Conservation (phyloP, 306 rosid species). For the Acacia crassicarpa region DNA sequence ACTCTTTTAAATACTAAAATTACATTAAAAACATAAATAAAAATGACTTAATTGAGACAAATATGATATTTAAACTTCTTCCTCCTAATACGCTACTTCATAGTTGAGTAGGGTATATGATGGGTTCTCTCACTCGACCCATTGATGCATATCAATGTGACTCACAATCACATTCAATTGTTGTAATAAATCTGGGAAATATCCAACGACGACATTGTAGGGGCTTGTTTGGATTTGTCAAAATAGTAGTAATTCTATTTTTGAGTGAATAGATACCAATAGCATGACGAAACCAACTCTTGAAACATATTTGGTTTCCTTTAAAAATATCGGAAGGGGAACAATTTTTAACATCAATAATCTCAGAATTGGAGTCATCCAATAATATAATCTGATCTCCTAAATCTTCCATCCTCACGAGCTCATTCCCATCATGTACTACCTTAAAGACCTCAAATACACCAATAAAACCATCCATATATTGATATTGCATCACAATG, state of each 20-base stretch:
- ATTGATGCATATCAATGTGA: too few species aligned
- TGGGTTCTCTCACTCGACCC: too few species aligned
- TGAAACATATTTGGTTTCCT: background rate
- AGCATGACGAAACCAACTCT: background rate
- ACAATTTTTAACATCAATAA: background rate
- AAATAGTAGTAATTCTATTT: background rate
- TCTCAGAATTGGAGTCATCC: background rate
- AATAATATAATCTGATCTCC: background rate
- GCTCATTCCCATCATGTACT: background rate
- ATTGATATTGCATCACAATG: background rate
- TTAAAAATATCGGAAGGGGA: background rate
- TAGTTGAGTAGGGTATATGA: too few species aligned
- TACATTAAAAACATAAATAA: too few species aligned
- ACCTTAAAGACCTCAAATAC: background rate
- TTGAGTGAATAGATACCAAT: background rate
- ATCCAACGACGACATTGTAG: too few species aligned
- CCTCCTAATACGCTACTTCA: too few species aligned
- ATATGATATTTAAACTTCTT: too few species aligned
- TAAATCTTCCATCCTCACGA: background rate
- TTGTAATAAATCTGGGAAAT: too few species aligned
- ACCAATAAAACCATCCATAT: rapidly evolving
- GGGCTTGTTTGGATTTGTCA: background rate
- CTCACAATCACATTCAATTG: too few species aligned
- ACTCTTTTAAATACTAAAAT: too few species aligned
- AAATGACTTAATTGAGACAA: too few species aligned